Conservation (phyloP, 768 basidiomycete genomes). For the Sporobolomyces roseus region DNA sequence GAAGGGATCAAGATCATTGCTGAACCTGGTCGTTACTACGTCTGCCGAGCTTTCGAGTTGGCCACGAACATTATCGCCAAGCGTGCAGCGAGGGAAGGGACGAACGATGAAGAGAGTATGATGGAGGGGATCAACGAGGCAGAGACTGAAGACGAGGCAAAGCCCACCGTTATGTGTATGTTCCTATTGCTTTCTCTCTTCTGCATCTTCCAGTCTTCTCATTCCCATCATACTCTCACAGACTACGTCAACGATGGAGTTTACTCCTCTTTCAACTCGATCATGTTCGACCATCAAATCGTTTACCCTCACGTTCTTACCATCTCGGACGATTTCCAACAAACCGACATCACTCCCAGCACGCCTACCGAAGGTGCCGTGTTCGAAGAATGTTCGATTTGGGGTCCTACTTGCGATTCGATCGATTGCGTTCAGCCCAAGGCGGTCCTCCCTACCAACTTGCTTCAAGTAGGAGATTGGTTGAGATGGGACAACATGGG, state of each 20-base stretch:
- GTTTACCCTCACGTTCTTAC: slow-evolving; percentile 69
- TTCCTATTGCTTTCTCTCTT: slow-evolving; percentile 42
- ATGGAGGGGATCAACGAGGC: slow-evolving; percentile 33
- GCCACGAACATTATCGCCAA: slow-evolving; percentile 91
- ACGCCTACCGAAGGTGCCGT: background rate
- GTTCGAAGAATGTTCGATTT: slow-evolving; percentile 62
- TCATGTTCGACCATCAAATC: slow-evolving; percentile 92
- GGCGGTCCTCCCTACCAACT: slow-evolving; percentile 61
- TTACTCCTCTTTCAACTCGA: slow-evolving; percentile 94
- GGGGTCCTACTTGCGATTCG: slow-evolving; percentile 98
- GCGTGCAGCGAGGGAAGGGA: slow-evolving; percentile 55
- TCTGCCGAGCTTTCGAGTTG: slow-evolving; percentile 59
- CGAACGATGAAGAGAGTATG: slow-evolving; percentile 48
- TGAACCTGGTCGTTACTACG: slow-evolving; percentile 92
- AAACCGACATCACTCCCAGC: background rate
- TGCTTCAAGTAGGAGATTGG: slow-evolving; percentile 90
- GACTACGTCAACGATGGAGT: slow-evolving; percentile 99
- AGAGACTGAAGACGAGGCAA: slow-evolving; percentile 47
- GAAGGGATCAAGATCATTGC: slow-evolving; percentile 74
- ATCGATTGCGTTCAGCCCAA: slow-evolving; percentile 79
- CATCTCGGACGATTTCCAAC: slow-evolving; percentile 44
- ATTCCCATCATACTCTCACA: slow-evolving; percentile 47
- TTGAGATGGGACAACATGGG: slow-evolving; percentile 98
- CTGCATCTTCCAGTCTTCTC: too few relatives aligned
- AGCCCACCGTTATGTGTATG: slow-evolving; percentile 83